These are phyloP conservation scores for Chytridium lagenaria DNA, from an alignment of 371 early-diverging fungal species.

Conservation along the genomic window DNA sequence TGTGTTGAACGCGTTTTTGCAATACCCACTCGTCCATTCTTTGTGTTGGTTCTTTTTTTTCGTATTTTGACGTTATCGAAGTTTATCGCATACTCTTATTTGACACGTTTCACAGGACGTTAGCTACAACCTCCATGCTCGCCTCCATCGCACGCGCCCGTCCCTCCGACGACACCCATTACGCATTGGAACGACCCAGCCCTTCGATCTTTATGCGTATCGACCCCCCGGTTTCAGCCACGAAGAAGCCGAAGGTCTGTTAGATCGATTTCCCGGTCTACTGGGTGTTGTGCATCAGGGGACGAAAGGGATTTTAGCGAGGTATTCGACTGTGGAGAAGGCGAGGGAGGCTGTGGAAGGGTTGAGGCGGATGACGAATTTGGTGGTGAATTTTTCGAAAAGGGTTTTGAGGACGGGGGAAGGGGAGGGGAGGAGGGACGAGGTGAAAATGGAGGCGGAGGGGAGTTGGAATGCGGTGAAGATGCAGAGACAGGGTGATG, in stretches of 20 bases:
- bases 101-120: no score
- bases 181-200: conserved; percentile 9
- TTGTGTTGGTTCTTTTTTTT: background rate
- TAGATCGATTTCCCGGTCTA: background rate
- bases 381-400: conserved; percentile 18
- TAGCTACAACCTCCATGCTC: background rate
- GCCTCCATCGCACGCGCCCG: background rate
- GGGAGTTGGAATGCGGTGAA: no score
- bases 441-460: background rate
- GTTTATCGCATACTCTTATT: background rate
- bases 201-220: conserved; percentile 1
- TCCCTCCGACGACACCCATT: conserved; percentile 1
- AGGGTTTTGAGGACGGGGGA: background rate
- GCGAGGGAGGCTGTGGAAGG: conserved; percentile 12
- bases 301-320: background rate
- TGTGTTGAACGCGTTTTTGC: no score
- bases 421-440: background rate
- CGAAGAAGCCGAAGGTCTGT: conserved; percentile 19
- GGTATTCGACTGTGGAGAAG: background rate
- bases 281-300: background rate
- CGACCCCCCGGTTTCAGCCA: conserved; percentile 21
- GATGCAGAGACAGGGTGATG: no score
- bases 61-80: background rate
- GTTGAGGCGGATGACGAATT: conserved; percentile 3
- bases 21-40: no score